Evolutionary conservation across 169 alveolate species (phyloP).

Genomic region (Cryptosporidium baileyi): DNA sequence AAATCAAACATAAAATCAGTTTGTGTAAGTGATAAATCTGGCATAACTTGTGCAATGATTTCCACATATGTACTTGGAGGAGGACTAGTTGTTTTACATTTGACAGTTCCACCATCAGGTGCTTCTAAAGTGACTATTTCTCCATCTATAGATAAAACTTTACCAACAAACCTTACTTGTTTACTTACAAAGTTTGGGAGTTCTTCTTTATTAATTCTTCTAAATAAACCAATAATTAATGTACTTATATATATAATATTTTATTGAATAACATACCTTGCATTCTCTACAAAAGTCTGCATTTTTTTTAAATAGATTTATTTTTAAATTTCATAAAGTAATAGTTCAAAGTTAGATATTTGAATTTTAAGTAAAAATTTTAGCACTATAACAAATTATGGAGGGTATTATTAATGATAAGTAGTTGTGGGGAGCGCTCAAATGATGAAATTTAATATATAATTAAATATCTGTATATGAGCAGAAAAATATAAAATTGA

Average conservation of each 20-base stretch:
- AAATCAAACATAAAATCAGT: conserved; percentile 67
- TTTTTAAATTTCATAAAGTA: not conserved
- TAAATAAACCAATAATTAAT: not conserved
- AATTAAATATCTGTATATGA: too few relatives aligned
- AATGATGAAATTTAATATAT: too few relatives aligned
- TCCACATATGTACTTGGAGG: conserved; percentile 67
- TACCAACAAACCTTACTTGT: conserved; percentile 68
- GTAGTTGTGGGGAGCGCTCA: too few relatives aligned
- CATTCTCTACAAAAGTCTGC: conserved; percentile 64
- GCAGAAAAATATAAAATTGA: too few relatives aligned
- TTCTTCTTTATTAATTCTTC: conserved; percentile 44
- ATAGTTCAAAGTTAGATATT: not conserved
- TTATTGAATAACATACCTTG: conserved; percentile 29
- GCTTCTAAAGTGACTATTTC: conserved; percentile 46
- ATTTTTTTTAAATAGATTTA: not conserved
- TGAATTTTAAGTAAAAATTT: not conserved
- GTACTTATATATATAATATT: not conserved
- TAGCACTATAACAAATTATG: not conserved
- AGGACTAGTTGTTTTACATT: conserved; percentile 49
- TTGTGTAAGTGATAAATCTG: conserved; percentile 31
- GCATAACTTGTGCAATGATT: conserved; percentile 68
- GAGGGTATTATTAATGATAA: not conserved
- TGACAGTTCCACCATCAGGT: conserved; percentile 68
- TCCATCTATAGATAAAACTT: conserved; percentile 51
- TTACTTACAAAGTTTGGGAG: conserved; percentile 46